phyloP scores from a whole-genome alignment of 2,329 filamentous ascomycete species.

The Botrytis hyacinthi region DNA sequence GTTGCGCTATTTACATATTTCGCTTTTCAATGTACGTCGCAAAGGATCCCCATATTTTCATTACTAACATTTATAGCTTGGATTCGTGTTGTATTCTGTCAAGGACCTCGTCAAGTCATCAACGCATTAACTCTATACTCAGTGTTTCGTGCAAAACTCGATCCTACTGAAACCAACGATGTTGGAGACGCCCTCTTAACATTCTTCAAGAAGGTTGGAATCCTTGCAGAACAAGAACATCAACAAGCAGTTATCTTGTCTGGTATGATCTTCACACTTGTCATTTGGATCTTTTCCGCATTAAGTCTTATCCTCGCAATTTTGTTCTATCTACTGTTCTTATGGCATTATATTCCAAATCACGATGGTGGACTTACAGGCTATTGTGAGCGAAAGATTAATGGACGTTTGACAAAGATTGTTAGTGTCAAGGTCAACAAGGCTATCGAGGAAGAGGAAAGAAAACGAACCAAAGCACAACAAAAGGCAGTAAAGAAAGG shows the following conservation, averaged over 20 bases:
- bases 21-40: conserved; percentile 56
- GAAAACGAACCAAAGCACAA: conserved; percentile 53
- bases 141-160: conserved; percentile 72
- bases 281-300: conserved; percentile 84
- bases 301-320: conserved; percentile 72
- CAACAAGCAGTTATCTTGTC: conserved; percentile 80
- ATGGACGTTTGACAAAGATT: conserved; percentile 78
- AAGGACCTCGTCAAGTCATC: conserved; percentile 86
- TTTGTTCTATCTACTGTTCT: conserved; percentile 80
- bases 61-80: conserved; percentile 56
- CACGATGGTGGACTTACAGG: conserved; percentile 75
- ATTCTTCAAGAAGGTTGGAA: conserved; percentile 80
- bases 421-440: conserved; percentile 86
- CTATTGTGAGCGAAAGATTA: conserved; percentile 91
- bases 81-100: conserved; percentile 84
- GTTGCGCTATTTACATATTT: conserved; percentile 72
- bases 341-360: conserved; percentile 87
- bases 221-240: conserved; percentile 69
- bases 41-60: too few relatives aligned
- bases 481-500: conserved; percentile 51
- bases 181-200: conserved; percentile 64
- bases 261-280: conserved; percentile 86
- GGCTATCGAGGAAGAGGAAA: conserved; percentile 76
- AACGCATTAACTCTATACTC: conserved; percentile 88
- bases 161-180: conserved; percentile 53